phyloP scores from a whole-genome alignment of 768 basidiomycete species.

The Termitomyces sp. region DNA sequence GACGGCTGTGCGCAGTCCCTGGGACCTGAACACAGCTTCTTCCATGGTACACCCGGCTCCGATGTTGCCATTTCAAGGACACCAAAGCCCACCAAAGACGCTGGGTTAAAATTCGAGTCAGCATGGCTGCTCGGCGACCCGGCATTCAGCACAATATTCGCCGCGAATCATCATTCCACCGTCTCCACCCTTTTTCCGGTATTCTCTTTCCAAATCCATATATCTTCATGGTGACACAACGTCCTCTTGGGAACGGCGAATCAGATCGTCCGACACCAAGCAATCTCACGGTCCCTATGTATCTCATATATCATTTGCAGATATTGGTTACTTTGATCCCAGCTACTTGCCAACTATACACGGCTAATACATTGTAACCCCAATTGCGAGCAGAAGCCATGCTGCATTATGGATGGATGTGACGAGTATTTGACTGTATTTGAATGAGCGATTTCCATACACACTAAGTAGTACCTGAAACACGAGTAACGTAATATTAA shows the following conservation, averaged over 20 bases:
- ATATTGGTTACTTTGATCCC: too few relatives aligned
- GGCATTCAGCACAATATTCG: neutral
- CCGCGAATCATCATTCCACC: neutral
- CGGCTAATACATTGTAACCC: neutral
- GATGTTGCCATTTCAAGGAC: neutral
- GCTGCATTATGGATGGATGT: neutral
- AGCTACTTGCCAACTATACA: too few relatives aligned
- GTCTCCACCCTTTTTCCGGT: neutral
- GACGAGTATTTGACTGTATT: neutral
- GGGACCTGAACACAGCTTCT: constrained; percentile 5
- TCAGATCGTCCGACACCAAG: neutral
- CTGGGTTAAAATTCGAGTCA: neutral
- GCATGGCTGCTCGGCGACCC: neutral
- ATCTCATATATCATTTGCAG: too few relatives aligned
- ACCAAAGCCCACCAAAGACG: too few relatives aligned
- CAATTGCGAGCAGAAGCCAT: neutral
- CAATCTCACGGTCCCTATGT: neutral
- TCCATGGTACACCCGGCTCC: neutral
- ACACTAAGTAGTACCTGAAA: neutral
- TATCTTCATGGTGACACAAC: neutral
- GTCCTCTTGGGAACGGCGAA: neutral
- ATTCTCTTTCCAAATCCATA: neutral
- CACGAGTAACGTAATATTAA: too few relatives aligned
- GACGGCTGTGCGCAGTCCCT: neutral
- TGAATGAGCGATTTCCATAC: neutral